These are phyloP conservation scores for Saprolegnia parasitica DNA, from an alignment of 352 stramenopile genomes.

Conservation along the genomic window DNA sequence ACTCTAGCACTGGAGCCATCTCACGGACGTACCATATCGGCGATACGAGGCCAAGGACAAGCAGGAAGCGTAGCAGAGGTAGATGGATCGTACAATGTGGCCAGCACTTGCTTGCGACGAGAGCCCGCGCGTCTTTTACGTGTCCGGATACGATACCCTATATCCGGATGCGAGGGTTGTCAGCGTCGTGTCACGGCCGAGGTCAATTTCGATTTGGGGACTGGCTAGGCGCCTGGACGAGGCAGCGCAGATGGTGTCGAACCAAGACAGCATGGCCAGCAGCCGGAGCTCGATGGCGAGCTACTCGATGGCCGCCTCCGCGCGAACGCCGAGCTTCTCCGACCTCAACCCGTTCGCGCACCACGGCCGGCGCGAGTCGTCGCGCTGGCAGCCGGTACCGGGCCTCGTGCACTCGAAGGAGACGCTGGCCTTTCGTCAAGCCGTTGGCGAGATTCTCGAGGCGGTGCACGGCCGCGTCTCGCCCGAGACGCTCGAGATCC, in stretches of 20 bases:
- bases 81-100: neutral
- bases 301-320: conserved; percentile 27
- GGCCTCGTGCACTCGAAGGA: conserved; percentile 78
- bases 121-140: conserved; percentile 17
- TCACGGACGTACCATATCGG: too few species aligned
- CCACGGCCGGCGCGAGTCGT: conserved; percentile 6
- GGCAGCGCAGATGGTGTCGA: neutral
- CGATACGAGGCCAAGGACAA: too few species aligned
- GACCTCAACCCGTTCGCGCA: conserved; percentile 28
- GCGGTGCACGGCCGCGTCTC: conserved; percentile 76
- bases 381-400: conserved; percentile 72
- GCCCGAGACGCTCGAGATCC: conserved; percentile 72
- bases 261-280: conserved; percentile 18
- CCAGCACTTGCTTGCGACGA: conserved; percentile 1
- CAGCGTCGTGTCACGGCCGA: neutral
- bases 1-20: too few species aligned
- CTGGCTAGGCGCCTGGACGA: neutral
- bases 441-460: conserved; percentile 69
- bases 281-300: conserved; percentile 26
- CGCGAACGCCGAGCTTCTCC: conserved; percentile 13
- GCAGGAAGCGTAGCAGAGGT: too few species aligned
- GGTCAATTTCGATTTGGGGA: conserved; percentile 16
- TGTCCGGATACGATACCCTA: neutral
- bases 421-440: conserved; percentile 69
- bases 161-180: conserved; percentile 11